Conservation (phyloP, 1,284 basidiomycete species). For the Spongispora temasekensis region DNA sequence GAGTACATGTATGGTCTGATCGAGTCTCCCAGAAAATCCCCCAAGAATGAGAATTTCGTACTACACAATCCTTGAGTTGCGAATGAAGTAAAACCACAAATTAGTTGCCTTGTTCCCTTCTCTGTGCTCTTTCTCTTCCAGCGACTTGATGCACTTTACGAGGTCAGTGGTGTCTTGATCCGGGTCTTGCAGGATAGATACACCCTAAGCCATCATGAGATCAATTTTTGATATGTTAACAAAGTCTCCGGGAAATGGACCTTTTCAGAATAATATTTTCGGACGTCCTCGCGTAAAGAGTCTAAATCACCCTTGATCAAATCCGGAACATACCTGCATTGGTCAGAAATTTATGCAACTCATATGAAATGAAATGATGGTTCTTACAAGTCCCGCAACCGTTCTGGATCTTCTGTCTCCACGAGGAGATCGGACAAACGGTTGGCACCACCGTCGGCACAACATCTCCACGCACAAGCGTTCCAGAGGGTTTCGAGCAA, state of each 20-base stretch:
- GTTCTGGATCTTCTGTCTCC: constrained; percentile 15
- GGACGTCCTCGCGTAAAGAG: constrained; percentile 79
- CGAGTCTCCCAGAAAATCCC: constrained; percentile 87
- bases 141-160: constrained; percentile 82
- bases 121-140: constrained; percentile 54
- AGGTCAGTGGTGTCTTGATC: constrained; percentile 91
- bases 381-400: constrained; percentile 35
- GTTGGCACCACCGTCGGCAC: constrained; percentile 96
- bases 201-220: constrained; percentile 48
- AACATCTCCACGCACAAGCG: constrained; percentile 63
- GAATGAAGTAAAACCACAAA: no score
- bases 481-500: constrained; percentile 75
- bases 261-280: constrained; percentile 61
- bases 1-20: constrained; percentile 92
- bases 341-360: constrained; percentile 1
- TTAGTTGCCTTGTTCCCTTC: constrained; percentile 40
- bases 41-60: constrained; percentile 83
- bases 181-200: constrained; percentile 64
- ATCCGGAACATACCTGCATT: constrained; percentile 70
- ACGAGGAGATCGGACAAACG: constrained; percentile 70
- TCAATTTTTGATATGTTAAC: background rate
- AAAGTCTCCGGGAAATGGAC: constrained; percentile 42
- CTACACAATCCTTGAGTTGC: constrained; percentile 23
- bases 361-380: background rate
- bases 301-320: constrained; percentile 94